Conservation (phyloP, 2,329 filamentous ascomycete genomes). For the Chaetothyriales sp. region DNA sequence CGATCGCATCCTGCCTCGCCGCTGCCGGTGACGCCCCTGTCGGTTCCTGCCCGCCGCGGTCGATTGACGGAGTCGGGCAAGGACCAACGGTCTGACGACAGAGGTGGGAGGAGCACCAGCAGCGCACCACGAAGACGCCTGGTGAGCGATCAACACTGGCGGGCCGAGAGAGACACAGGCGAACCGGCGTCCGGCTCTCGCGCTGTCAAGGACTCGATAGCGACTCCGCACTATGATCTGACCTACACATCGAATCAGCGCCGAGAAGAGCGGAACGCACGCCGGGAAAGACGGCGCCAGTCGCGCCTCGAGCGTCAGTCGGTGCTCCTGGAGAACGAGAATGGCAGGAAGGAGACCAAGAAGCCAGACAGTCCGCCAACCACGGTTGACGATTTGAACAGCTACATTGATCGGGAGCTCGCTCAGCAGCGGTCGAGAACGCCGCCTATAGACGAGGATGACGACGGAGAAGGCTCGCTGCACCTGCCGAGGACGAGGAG, state of each 20-base stretch:
- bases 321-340: not conserved
- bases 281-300: constrained; percentile 10
- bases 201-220: constrained; percentile 7
- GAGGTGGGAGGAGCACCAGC: constrained; percentile 24
- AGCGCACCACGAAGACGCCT: constrained; percentile 77
- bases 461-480: not conserved
- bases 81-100: constrained; percentile 17
- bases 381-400: not conserved
- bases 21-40: not conserved
- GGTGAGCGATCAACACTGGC: constrained; percentile 81
- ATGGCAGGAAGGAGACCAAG: not conserved
- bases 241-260: constrained; percentile 8
- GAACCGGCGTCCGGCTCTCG: constrained; percentile 2
- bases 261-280: constrained; percentile 12
- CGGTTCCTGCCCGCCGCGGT: constrained; percentile 1
- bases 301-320: not conserved
- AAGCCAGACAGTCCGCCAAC: not conserved
- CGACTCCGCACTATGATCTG: constrained; percentile 12
- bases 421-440: not conserved
- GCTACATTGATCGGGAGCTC: not conserved
- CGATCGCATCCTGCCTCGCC: not conserved
- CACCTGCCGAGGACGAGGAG: constrained; percentile 5
- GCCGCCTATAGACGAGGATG: not conserved
- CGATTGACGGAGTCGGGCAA: constrained; percentile 8
- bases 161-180: constrained; percentile 26